These are phyloP conservation scores for Aspergillus sp. DNA, from an alignment of 2,329 filamentous ascomycete species.

Conservation along the genomic window DNA sequence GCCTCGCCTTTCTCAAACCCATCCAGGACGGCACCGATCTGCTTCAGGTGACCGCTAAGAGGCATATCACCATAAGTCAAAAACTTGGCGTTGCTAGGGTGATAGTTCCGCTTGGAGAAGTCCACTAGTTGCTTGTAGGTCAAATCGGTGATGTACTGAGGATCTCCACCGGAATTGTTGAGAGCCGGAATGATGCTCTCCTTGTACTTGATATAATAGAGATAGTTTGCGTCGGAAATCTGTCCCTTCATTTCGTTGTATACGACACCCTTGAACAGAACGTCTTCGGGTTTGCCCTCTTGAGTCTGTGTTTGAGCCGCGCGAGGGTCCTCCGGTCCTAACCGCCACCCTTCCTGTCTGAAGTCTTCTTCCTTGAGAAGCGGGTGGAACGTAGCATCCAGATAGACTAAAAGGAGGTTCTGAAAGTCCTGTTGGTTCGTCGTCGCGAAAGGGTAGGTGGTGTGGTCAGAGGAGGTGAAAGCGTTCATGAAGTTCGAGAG, in stretches of 20 bases:
- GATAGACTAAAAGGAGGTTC: constrained; percentile 93
- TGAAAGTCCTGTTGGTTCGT: constrained; percentile 94
- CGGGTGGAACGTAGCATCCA: constrained; percentile 89
- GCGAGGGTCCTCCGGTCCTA: constrained; percentile 85
- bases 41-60: constrained; percentile 73
- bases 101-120: constrained; percentile 91
- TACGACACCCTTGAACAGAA: constrained; percentile 38
- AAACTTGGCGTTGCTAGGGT: constrained; percentile 94
- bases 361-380: constrained; percentile 90
- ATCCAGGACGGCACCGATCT: constrained; percentile 72
- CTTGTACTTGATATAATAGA: constrained; percentile 94
- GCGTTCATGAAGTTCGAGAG: constrained; percentile 99
- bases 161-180: constrained; percentile 95
- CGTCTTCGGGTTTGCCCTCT: constrained; percentile 48
- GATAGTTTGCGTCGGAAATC: constrained; percentile 94
- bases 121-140: constrained; percentile 85
- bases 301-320: constrained; percentile 46
- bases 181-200: constrained; percentile 92
- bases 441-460: constrained; percentile 95
- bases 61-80: constrained; percentile 96
- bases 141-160: constrained; percentile 91
- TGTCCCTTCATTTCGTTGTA: constrained; percentile 99
- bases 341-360: constrained; percentile 92
- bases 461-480: constrained; percentile 94
- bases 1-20: constrained; percentile 69